Evolutionary conservation across 495 filamentous ascomycete species (phyloP), one percentile per base, ranked within the genome.

Genomic region (Achaetomiella virescens): DNA sequence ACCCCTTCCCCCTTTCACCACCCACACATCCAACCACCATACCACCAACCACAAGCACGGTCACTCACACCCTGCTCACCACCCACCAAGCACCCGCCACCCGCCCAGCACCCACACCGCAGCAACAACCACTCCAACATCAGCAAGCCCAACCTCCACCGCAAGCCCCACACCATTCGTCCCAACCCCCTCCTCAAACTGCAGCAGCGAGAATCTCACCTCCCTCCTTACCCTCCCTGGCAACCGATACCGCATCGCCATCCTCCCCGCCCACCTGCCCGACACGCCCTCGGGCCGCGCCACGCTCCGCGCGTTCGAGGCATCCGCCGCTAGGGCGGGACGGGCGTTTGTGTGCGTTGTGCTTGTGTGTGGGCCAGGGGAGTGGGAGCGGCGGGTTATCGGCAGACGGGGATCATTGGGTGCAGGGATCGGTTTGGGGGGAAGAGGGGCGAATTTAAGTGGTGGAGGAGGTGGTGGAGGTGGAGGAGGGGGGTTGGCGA

Each of bases 181-280:
- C 21, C 17, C 40, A 15, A 38, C 14, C 47, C 24, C n/a, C 58
- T 14, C 45, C 43, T n/a, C n/a, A n/a, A n/a, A n/a, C 20, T 60
- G 53, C 54, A 63, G 54, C 53, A 21, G 8, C 18, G 40, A 29
- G 14, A 60, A 60, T 49, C 57, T 68, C 4, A 42, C 56, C 31
- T 44, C 52, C 22, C 38, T 66, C 4, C 61, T 68, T 20, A n/a
- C 48, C 12, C 41, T 25, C 31, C 57, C 61, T 1, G 8, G 14
- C 24, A 59, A 62, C 49, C 6, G 11, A 8, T 14, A 27, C 27
- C 61, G 63, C 22, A 45, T 65, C 8, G 60, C 57, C 27, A 51
- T 69, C 27, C 38, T 69, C 6, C 54, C 63, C 15, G 33, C 54
- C 44, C 61, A 31, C 54, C 47, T 38, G 2, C 61, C 61, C 37